These are phyloP conservation scores for Alternaria postmessia DNA, from an alignment of 2,329 filamentous ascomycete genomes.

Conservation along the genomic window DNA sequence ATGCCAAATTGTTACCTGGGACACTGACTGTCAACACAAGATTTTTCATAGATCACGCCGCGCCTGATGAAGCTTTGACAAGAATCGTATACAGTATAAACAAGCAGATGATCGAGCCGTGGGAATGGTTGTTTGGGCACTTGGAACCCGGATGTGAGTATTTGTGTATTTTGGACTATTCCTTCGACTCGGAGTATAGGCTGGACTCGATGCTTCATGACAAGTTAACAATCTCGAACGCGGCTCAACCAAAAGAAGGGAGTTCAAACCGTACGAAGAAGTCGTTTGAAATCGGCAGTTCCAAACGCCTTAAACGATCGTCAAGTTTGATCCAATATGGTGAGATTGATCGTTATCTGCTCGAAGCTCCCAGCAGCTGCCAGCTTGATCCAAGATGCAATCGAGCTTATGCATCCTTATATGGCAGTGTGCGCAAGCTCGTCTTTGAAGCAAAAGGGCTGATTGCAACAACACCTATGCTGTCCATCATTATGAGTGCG, in stretches of 20 bases:
- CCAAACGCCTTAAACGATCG: neutral
- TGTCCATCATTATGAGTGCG: constrained; percentile 11
- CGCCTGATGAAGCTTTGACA: neutral
- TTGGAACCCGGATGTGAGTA: constrained; percentile 16
- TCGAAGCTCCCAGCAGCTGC: constrained; percentile 4
- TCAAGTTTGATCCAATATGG: neutral
- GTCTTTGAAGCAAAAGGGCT: constrained; percentile 11
- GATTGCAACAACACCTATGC: neutral
- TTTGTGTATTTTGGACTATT: constrained; percentile 14
- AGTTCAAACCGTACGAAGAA: neutral
- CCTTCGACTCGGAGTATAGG: neutral
- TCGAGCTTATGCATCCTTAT: neutral
- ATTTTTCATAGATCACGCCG: constrained; percentile 9
- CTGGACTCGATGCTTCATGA: neutral
- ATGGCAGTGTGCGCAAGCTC: neutral
- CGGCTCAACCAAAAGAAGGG: neutral
- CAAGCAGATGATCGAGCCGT: constrained; percentile 1
- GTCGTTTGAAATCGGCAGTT: neutral
- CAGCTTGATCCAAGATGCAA: neutral
- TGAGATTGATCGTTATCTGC: constrained; percentile 11
- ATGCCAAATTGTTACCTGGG: neutral
- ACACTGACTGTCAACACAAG: constrained; percentile 7
- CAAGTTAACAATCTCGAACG: neutral
- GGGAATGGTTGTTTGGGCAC: constrained; percentile 15
- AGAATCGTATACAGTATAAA: constrained; percentile 9